These are phyloP conservation scores for Rugiboletus extremiorientalis DNA, from an alignment of 1,284 basidiomycete genomes.

Conservation along the genomic window DNA sequence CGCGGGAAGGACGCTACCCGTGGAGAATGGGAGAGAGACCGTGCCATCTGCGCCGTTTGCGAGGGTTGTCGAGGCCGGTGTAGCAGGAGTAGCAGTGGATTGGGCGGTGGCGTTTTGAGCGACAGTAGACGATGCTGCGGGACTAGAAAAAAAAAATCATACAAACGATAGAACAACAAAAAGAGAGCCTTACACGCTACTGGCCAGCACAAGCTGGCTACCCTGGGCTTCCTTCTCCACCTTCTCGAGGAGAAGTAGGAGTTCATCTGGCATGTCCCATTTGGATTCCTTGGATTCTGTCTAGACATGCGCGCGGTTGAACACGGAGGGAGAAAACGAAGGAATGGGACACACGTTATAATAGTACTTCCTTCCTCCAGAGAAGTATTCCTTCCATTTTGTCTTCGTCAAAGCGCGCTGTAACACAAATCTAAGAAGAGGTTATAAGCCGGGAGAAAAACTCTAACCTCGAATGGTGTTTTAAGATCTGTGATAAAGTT, in stretches of 20 bases:
- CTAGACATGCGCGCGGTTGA: slow-evolving; percentile 37
- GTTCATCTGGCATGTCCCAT: slow-evolving; percentile 94
- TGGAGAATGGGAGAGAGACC: slow-evolving; percentile 56
- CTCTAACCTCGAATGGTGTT: slow-evolving; percentile 79
- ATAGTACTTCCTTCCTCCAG: slow-evolving; percentile 89
- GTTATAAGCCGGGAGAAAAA: background rate
- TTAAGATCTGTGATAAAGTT: slow-evolving; percentile 57
- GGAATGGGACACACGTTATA: slow-evolving; percentile 64
- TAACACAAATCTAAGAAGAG: slow-evolving; percentile 14
- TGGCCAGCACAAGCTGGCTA: slow-evolving; percentile 33
- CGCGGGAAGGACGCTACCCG: slow-evolving; percentile 62
- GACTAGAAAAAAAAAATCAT: slow-evolving; percentile 10
- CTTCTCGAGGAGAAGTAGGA: slow-evolving; percentile 76
- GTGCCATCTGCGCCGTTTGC: slow-evolving; percentile 47
- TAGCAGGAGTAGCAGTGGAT: slow-evolving; percentile 4
- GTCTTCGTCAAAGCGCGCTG: slow-evolving; percentile 85
- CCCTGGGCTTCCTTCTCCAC: slow-evolving; percentile 71
- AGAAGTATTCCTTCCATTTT: slow-evolving; percentile 92
- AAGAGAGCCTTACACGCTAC: slow-evolving; percentile 27
- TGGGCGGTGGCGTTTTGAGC: slow-evolving; percentile 9
- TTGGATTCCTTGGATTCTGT: slow-evolving; percentile 86
- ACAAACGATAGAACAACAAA: background rate
- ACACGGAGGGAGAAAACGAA: background rate
- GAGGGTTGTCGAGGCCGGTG: slow-evolving; percentile 16
- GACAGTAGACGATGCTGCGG: slow-evolving; percentile 9